Evolutionary conservation across 805 yeast genomes (phyloP), one percentile per base, ranked within the genome.

Genomic region (Candida ponderosae): DNA sequence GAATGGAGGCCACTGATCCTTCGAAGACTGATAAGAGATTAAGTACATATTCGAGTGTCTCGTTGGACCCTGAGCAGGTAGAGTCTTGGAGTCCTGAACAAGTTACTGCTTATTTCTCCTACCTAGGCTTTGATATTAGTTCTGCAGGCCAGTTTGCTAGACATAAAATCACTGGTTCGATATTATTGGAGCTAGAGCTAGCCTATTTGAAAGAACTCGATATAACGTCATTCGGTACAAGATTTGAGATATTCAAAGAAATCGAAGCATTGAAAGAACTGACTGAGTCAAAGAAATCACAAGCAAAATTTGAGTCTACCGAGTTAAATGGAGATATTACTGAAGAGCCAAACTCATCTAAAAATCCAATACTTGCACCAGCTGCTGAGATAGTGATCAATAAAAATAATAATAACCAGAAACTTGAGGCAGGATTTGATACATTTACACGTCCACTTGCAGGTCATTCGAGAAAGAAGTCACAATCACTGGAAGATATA

Each of bases 241-340:
- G 99, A 45, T 93, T 88, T 60, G 96, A 89, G 57, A 76, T 93
- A 33, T 80, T 77, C 59, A 88, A 87, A 54, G 95, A 86, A 55
- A 90, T 93, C 49, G 95, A 86, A 56, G 73, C 77, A 28, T 63
- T 82, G 48, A 54, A 61, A 44, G 57, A 57, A 31, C 34, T 51
- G 17, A 45, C 43, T 5, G n/a, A 24, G 14, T 24, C 28, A 11
- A 24, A 11, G 6, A 24, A 24, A 24, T 24, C 28, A 4, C 24
- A 8, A 21, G 11, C 24, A 21, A 8, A 8, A 21, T n/a, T n/a
- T n/a, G n/a, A n/a, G n/a, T n/a, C n/a, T n/a, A n/a, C n/a, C n/a
- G n/a, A n/a, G n/a, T n/a, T n/a, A n/a, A n/a, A n/a, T n/a, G n/a
- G n/a, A n/a, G n/a, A n/a, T n/a, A n/a, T n/a, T n/a, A n/a, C n/a